Conservation (phyloP, 345 rosid genomes). For the Cardiospermum halicacabum region DNA sequence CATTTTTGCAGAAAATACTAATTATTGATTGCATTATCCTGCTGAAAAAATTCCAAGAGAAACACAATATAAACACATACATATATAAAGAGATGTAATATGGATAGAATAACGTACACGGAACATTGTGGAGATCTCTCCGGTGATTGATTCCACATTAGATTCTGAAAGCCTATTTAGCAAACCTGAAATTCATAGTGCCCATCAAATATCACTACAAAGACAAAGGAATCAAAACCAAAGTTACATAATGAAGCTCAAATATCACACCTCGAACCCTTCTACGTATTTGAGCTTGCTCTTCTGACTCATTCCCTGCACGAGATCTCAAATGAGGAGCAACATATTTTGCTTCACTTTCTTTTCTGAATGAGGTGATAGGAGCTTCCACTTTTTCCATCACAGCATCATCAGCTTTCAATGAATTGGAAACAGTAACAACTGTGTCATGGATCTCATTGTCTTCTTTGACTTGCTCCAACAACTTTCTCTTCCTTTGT, state of each 20-base stretch:
- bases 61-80: background rate
- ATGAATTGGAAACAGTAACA: slow-evolving; percentile 14
- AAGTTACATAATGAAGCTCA: slow-evolving; percentile 8
- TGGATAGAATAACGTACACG: slow-evolving; percentile 37
- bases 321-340: slow-evolving; percentile 67
- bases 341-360: slow-evolving; percentile 47
- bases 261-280: slow-evolving; percentile 60
- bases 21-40: slow-evolving; percentile 1
- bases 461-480: slow-evolving; percentile 27
- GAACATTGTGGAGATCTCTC: slow-evolving; percentile 62
- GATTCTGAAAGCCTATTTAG: slow-evolving; percentile 81
- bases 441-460: slow-evolving; percentile 17
- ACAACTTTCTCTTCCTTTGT: slow-evolving; percentile 32
- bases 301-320: slow-evolving; percentile 58
- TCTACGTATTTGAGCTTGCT: slow-evolving; percentile 60
- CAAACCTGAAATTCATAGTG: slow-evolving; percentile 54
- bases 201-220: slow-evolving; percentile 13
- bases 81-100: background rate
- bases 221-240: slow-evolving; percentile 6
- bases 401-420: slow-evolving; percentile 20
- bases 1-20: background rate
- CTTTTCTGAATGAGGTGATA: slow-evolving; percentile 15
- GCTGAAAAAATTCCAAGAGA: background rate
- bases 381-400: slow-evolving; percentile 26
- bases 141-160: slow-evolving; percentile 79